Evolutionary conservation across 305 asterid species (phyloP), one percentile per base, ranked within the genome.

Genomic region (Fraxinus floribunda): DNA sequence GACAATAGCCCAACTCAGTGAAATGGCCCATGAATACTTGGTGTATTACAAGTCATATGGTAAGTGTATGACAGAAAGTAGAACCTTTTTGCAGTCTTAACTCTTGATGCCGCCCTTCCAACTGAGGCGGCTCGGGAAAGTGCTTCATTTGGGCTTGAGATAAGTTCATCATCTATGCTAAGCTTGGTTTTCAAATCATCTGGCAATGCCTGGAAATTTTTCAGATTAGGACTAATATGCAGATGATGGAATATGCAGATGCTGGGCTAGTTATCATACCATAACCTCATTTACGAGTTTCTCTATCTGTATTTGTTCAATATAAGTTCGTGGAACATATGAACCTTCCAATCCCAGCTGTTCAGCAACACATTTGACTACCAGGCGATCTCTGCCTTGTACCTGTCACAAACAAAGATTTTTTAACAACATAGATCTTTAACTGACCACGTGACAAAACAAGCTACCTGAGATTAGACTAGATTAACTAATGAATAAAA

Each of bases 281-380:
- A 93, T 95, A 84, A 97, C 93, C 76, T 97, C 99, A 72, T 92
- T 89, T 62, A 97, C 97, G 82, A 97, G 97, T 87, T 97, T 95
- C 90, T 97, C 99, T 85, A 97, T 85, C 86, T 97, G 99, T 81
- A 97, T 97, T 89, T 95, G 98, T 89, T 97, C 98, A 60, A 97
- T 95, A 79, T 97, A 95, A 78, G 99, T 97, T 55, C 94, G 94
- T 0, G 99, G 97, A 80, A 91, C 87, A 80, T 92, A 97, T 81
- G 99, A 92, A 73, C 98, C 98, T 62, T 93, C 98, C 91, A 95
- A 81, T 32, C 92, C 98, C 81, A 97, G 94, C 87, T 95, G 94
- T 73, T 94, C 97, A 7, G 97, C 98, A 74, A 93, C 89, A 79
- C 81, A 79, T 86, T 88, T 91, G 74, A 97, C 94, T 34, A 86